phyloP scores from a whole-genome alignment of 148 eudicot genomes.

The Amaranthus cruentus region DNA sequence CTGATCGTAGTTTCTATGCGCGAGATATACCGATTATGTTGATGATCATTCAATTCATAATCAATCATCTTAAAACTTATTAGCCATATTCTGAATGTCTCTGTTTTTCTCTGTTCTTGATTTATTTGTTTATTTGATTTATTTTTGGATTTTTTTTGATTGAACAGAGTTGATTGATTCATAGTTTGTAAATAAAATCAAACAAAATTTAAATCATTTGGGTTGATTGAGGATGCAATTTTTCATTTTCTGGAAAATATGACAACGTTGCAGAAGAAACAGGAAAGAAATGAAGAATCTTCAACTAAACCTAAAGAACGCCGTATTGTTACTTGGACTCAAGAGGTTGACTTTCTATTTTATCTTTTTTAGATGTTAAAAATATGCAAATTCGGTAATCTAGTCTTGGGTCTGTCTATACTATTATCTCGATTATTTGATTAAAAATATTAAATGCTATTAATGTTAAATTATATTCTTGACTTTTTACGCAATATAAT shows the following conservation, averaged over 20 bases:
- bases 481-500: neutral
- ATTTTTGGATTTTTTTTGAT: neutral
- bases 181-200: neutral
- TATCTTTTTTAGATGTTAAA: constrained; percentile 4
- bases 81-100: neutral
- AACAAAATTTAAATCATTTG: neutral
- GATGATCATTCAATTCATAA: neutral
- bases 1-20: too few relatives aligned
- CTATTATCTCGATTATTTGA: neutral
- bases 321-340: constrained; percentile 90
- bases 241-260: constrained; percentile 6
- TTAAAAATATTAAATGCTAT: neutral
- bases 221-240: constrained; percentile 27
- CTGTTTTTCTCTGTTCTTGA: constrained; percentile 1
- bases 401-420: too few relatives aligned
- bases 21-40: too few relatives aligned
- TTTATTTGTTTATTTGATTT: neutral
- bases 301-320: constrained; percentile 48
- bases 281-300: constrained; percentile 25
- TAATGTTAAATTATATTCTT: neutral
- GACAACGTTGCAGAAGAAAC: constrained; percentile 24
- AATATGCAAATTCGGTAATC: too few relatives aligned
- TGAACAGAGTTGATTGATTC: constrained; percentile 14
- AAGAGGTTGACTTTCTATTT: constrained; percentile 43
- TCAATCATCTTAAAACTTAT: neutral